Evolutionary conservation across 2,329 filamentous ascomycete species (phyloP).

Genomic region (Sporothrix dimorphospora): DNA sequence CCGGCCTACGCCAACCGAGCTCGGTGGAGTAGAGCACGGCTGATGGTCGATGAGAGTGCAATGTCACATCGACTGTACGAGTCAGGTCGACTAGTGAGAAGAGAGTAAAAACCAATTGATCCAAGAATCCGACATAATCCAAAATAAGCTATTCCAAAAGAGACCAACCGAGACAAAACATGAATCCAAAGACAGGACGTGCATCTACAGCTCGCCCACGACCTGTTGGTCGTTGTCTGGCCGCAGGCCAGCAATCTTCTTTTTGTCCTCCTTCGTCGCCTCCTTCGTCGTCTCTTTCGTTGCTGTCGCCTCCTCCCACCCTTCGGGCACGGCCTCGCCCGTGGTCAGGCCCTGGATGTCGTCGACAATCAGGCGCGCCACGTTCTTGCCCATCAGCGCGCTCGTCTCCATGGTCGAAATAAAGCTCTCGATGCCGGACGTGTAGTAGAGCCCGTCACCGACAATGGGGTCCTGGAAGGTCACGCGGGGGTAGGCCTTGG

Average conservation of each 20-base stretch:
- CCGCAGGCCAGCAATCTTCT: neutral
- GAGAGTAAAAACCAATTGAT: neutral
- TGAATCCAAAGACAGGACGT: neutral
- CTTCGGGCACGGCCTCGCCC: conserved; percentile 22
- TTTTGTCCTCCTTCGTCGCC: neutral
- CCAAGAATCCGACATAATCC: neutral
- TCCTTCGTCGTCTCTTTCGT: neutral
- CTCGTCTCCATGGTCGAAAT: conserved; percentile 98
- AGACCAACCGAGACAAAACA: neutral
- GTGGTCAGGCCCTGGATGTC: conserved; percentile 41
- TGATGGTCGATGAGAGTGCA: neutral
- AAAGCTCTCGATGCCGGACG: conserved; percentile 83
- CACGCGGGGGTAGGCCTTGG: conserved; percentile 78
- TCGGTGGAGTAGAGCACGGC: too few species aligned
- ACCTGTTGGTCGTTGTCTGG: neutral
- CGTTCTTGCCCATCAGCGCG: conserved; percentile 85
- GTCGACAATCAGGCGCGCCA: conserved; percentile 71
- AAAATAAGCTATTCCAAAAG: neutral
- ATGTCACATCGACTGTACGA: neutral
- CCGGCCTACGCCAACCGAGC: neutral
- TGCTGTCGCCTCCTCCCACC: neutral
- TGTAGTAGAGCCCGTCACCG: conserved; percentile 69
- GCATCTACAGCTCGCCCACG: conserved; percentile 15
- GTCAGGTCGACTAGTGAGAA: neutral
- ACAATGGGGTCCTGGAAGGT: conserved; percentile 83